phyloP scores from a whole-genome alignment of 2,329 filamentous ascomycete species.

The Aspergillus pseudonomiae region DNA sequence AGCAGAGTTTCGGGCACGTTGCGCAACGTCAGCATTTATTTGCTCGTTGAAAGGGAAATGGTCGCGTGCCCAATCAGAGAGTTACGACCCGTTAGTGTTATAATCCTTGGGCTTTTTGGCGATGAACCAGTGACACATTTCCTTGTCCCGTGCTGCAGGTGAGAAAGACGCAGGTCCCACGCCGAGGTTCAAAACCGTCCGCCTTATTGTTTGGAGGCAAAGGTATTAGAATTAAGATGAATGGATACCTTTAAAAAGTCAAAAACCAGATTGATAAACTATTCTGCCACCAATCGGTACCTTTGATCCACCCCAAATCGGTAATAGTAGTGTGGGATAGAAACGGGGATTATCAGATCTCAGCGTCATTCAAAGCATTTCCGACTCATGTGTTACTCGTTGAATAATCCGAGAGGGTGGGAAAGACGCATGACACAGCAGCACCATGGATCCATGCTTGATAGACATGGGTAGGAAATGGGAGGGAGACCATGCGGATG shows the following conservation, averaged over 20 bases:
- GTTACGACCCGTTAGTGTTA: background rate
- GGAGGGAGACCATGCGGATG: constrained; percentile 3
- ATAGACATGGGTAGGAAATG: background rate
- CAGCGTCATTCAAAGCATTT: constrained; percentile 3
- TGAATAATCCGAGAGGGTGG: constrained; percentile 4
- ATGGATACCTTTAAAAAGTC: background rate
- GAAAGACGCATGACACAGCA: constrained; percentile 14
- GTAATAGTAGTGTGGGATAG: background rate
- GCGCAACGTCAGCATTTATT: constrained; percentile 2
- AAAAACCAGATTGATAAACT: background rate
- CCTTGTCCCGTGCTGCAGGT: constrained; percentile 6
- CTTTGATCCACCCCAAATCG: background rate
- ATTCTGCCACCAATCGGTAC: background rate
- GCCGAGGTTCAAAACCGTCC: background rate
- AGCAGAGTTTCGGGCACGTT: constrained; percentile 2
- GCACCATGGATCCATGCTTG: constrained; percentile 11
- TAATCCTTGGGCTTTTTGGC: background rate
- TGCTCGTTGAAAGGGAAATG: background rate
- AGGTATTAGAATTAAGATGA: background rate
- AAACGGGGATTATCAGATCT: constrained; percentile 1
- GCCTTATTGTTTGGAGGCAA: background rate
- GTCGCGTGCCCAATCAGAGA: constrained; percentile 6
- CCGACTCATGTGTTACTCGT: background rate
- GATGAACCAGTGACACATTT: constrained; percentile 6
- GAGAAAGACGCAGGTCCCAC: constrained; percentile 4